A percentile compares a stretch with the other conserved stretches of the same genome.
Evolutionary conservation across 148 eudicot genomes (phyloP).

Genomic region (Salicornia ramosissima): DNA sequence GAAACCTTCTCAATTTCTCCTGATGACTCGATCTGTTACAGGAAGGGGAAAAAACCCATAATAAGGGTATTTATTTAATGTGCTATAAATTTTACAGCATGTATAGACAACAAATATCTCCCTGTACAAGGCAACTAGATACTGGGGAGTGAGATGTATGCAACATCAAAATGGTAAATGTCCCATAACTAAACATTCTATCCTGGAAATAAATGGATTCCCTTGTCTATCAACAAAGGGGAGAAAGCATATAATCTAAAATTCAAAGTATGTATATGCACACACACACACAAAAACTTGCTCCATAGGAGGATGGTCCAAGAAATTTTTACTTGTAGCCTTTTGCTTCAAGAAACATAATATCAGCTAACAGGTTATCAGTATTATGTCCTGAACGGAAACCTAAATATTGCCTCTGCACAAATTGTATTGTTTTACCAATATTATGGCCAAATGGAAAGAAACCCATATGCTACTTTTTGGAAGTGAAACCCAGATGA

Average conservation of each 20-base stretch:
- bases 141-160: not conserved
- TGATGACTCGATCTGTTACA: conserved; percentile 58
- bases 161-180: not conserved
- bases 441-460: not conserved
- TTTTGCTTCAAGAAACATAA: conserved; percentile 3
- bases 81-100: not conserved
- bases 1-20: conserved; percentile 64
- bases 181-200: not conserved
- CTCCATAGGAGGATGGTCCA: not conserved
- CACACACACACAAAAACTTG: no score
- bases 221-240: not conserved
- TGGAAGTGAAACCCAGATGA: not conserved
- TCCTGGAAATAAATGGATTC: not conserved
- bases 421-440: not conserved
- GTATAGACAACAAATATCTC: not conserved
- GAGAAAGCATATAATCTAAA: not conserved
- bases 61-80: not conserved
- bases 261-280: no score
- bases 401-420: not conserved
- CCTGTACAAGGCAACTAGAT: not conserved
- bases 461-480: not conserved
- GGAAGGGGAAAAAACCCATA: conserved; percentile 2
- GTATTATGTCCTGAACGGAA: not conserved
- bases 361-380: not conserved
- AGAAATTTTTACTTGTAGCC: not conserved